These are phyloP conservation scores for Thelephora terrestris DNA, from an alignment of 1,284 basidiomycete species.

Conservation along the genomic window DNA sequence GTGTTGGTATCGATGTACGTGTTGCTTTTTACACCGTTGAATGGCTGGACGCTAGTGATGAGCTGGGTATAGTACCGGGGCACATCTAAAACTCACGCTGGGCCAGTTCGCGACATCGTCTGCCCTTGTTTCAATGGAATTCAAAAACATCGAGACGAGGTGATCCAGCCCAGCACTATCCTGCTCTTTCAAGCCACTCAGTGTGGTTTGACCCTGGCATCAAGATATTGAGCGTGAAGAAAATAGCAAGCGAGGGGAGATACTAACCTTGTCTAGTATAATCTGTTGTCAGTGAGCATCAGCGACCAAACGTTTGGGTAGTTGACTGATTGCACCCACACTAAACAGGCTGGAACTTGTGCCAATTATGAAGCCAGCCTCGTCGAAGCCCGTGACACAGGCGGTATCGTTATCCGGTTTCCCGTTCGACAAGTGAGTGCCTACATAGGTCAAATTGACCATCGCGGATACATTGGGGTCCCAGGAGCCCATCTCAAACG, in stretches of 20 bases:
- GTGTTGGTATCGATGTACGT: conserved; percentile 34
- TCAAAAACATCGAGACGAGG: conserved; percentile 36
- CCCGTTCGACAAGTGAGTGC: conserved; percentile 47
- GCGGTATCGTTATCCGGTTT: conserved; percentile 36
- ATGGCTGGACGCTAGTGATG: conserved; percentile 27
- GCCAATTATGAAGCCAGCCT: conserved; percentile 57
- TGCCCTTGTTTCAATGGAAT: conserved; percentile 38
- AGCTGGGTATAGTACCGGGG: neutral
- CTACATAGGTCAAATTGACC: conserved; percentile 46
- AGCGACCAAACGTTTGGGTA: too few relatives aligned
- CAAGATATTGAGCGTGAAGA: too few relatives aligned
- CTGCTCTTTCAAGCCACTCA: too few relatives aligned
- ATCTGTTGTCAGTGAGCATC: neutral
- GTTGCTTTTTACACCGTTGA: conserved; percentile 35
- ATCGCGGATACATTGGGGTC: conserved; percentile 55
- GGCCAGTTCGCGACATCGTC: conserved; percentile 64
- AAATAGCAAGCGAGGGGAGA: too few relatives aligned
- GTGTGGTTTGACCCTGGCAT: too few relatives aligned
- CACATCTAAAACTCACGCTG: conserved; percentile 26
- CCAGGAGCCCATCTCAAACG: conserved; percentile 58
- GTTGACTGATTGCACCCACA: conserved; percentile 23
- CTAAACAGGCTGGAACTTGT: conserved; percentile 56
- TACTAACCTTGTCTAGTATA: too few relatives aligned
- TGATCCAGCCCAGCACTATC: conserved; percentile 24
- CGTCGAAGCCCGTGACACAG: conserved; percentile 58